Base-by-base conservation (phyloP, 2,329 filamentous ascomycete genomes). In the Scedosporium boydii region DNA sequence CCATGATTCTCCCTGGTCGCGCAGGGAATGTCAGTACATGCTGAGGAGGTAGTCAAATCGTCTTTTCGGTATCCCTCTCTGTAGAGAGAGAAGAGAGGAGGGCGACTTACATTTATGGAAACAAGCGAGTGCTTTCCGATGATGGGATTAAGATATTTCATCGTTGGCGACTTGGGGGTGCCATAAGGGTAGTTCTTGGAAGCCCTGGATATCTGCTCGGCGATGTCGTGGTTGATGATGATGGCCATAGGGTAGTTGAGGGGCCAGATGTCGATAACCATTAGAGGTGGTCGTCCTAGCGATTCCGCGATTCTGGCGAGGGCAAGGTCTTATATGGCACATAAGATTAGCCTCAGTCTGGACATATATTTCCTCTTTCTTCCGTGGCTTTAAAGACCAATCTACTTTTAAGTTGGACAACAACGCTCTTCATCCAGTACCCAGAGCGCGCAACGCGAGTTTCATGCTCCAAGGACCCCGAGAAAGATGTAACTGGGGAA, bases 181-280 rank as follows among this genome's bases (percentile, higher is more conserved):
- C 71, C 73, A 63, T 70, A 72, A 0, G 70, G 71, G 48, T 69
- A 73, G 26, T 59, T 44, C 59, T 71, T 70, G 0, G 73, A 70
- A 3, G 70, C 61, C n/a, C 66, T 69, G 0, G 74, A 69, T 18
- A 76, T 63, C 59, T 76, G 74, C 64, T 78, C 76, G 10, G 76
- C 75, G 6, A 76, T 63, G 3, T 72, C 69, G 42, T 75, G 70
- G 62, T 64, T 71, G 14, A 63, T 62, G 7, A 78, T 60, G 21
- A 76, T 23, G 9, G 71, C 64, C 64, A 77, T 68, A 10, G 74
- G 70, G 9, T 63, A 68, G 16, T 61, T 65, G n/a, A 72, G 51
- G 2, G 76, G 75, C 12, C 75, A 69, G 4, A 74, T 63, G 53
- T 77, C 75, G 12, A 75, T 21, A 0, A 75, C 59, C 60, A 75